A percentile compares a stretch with the other conserved stretches of the same genome.
phyloP scores from a whole-genome alignment of 2,329 filamentous ascomycete species.

The Drechslerella stenobrocha region DNA sequence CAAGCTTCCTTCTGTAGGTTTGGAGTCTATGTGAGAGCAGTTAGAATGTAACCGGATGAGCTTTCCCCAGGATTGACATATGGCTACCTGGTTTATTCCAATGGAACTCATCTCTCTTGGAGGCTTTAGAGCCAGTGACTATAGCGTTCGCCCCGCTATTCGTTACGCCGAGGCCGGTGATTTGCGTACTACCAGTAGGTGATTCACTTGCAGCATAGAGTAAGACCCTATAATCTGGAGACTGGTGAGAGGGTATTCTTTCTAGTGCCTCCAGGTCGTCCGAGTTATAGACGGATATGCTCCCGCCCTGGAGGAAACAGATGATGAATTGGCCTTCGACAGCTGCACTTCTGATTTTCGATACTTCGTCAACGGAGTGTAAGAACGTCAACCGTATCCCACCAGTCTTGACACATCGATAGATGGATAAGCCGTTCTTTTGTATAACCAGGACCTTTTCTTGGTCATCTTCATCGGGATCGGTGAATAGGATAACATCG shows the following conservation, averaged over 20 bases:
- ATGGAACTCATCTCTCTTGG: conserved; percentile 8
- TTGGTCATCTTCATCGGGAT: conserved; percentile 45
- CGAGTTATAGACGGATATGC: conserved; percentile 25
- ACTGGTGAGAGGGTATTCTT: conserved; percentile 15
- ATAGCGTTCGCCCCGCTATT: conserved; percentile 28
- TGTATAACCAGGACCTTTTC: conserved; percentile 42
- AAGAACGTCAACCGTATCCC: conserved; percentile 31
- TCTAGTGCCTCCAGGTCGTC: conserved; percentile 25
- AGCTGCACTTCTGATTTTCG: conserved; percentile 19
- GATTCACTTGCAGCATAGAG: conserved; percentile 26
- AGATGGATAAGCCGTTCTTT: conserved; percentile 26
- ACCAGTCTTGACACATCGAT: conserved; percentile 38
- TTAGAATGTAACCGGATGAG: not conserved
- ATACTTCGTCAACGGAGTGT: conserved; percentile 24
- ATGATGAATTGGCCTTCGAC: conserved; percentile 28
- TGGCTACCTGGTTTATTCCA: conserved; percentile 26
- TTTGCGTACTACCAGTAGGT: conserved; percentile 18
- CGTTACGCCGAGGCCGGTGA: conserved; percentile 22
- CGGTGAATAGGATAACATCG: conserved; percentile 34
- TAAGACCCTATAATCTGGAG: conserved; percentile 24
- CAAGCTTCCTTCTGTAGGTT: not conserved
- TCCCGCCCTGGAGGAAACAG: conserved; percentile 26
- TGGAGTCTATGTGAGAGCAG: not conserved
- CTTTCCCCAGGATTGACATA: not conserved
- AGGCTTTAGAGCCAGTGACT: conserved; percentile 26